phyloP scores from a whole-genome alignment of 2,329 filamentous ascomycete genomes.

The Talaromyces sp. region DNA sequence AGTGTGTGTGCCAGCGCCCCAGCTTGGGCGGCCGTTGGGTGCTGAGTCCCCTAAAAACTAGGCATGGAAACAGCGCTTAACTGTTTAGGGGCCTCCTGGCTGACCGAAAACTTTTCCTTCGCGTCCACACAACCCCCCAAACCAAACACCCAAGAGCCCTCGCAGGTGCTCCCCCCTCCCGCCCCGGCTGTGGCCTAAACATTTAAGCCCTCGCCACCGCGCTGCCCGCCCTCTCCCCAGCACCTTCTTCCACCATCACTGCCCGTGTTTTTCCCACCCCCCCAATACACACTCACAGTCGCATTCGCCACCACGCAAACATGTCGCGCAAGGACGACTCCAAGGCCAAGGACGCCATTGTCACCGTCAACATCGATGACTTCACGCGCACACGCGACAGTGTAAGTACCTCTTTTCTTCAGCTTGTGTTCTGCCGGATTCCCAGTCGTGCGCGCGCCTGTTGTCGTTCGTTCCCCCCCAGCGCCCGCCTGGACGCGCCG shows the following conservation, averaged over 20 bases:
- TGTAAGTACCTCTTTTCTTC: constrained; percentile 51
- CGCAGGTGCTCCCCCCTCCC: background rate
- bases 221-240: background rate
- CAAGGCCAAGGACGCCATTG: constrained; percentile 27
- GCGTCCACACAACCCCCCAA: constrained; percentile 16
- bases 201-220: background rate
- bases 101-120: constrained; percentile 9
- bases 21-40: background rate
- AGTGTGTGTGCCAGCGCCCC: background rate
- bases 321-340: constrained; percentile 34
- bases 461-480: background rate
- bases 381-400: constrained; percentile 76
- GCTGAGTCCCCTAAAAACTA: no score
- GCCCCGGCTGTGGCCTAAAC: background rate
- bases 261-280: constrained; percentile 28
- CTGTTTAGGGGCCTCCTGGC: constrained; percentile 9
- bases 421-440: background rate
- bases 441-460: background rate
- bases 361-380: constrained; percentile 58
- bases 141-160: background rate
- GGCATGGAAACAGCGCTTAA: background rate
- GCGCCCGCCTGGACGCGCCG: background rate
- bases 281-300: background rate
- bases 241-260: constrained; percentile 30
- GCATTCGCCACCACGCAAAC: constrained; percentile 19